Base-by-base conservation (phyloP, 2,329 filamentous ascomycete species). In the Hypoxylon sp. region DNA sequence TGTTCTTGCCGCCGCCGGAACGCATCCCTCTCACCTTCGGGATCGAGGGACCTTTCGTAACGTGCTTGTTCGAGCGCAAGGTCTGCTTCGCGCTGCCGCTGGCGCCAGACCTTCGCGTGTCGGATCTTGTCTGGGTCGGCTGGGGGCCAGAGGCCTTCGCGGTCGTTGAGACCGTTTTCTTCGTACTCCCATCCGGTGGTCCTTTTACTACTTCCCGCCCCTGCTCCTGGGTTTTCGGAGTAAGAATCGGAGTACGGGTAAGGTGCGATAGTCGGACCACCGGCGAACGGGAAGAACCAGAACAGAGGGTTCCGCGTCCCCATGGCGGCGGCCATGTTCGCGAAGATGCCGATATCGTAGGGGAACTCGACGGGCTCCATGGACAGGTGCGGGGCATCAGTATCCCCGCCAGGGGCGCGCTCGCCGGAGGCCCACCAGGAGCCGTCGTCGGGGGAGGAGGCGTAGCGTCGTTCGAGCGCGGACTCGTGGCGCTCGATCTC, bases 321-420 rank as follows among this genome's bases (percentile, higher is more conserved):
- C 90, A 96, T 94, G 14, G 89, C 90, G 74, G 92, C 89, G 14
- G 85, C 84, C 75, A 95, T 83, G 76, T 96, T 96, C 34, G 81
- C 76, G 80, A 88, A 93, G 71, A 96, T 82, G 52, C 91, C 91
- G 46, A 95, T 80, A 73, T 96, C 92, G 78, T 94, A 96, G 0
- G 92, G 93, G 71, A 93, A 96, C 77, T 95, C 91, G 72, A 94
- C 86, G 56, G 83, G 85, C 61, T 85, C 82, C 45, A 91, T 84
- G 9, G 82, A 79, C 2, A 89, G 67, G 60, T 81, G 77, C 5
- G 69, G 73, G 11, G 81, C 82, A 57, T 83, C 80, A 25, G 69
- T 72, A 7, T 70, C 71, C 47, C 72, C 65, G 16, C 51, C 72
- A n/a, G 68, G 69, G 50, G 67, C 62, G 11, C 62, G 56, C 39